A percentile compares a stretch with the other conserved stretches of the same genome.
phyloP scores from a whole-genome alignment of 805 yeast genomes.

The Myxozyma lipomycoides region DNA sequence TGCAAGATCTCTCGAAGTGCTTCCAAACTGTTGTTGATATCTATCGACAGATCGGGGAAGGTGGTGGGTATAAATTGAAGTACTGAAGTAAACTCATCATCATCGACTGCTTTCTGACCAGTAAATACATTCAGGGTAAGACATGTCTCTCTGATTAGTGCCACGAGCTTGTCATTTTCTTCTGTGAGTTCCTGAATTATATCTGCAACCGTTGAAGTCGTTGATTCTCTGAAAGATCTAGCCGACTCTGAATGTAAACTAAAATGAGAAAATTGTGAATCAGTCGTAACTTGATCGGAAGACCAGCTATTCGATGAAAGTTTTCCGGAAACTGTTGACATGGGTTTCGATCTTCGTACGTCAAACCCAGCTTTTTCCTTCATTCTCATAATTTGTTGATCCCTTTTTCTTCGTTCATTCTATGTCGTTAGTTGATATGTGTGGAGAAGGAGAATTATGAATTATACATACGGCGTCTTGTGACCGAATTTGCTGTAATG shows the following conservation, averaged over 20 bases:
- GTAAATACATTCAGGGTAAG: conserved; percentile 22
- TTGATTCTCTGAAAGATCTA: conserved; percentile 7
- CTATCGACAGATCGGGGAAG: conserved; percentile 24
- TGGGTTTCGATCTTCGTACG: conserved; percentile 15
- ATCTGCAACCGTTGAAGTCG: conserved; percentile 16
- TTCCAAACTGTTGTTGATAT: conserved; percentile 23
- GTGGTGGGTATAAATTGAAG: conserved; percentile 19
- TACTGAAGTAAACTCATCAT: conserved; percentile 13
- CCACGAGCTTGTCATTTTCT: conserved; percentile 20
- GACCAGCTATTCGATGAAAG: conserved; percentile 7
- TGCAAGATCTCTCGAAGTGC: conserved; percentile 21
- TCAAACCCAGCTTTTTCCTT: conserved; percentile 28
- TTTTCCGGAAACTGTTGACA: conserved; percentile 15
- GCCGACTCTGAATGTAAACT: conserved; percentile 15
- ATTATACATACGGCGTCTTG: conserved; percentile 17
- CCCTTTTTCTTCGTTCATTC: conserved; percentile 23
- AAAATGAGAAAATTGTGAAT: conserved; percentile 3
- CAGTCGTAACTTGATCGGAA: not conserved
- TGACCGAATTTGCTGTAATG: conserved; percentile 18
- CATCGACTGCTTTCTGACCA: conserved; percentile 17
- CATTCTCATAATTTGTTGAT: conserved; percentile 25
- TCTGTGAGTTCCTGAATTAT: conserved; percentile 19
- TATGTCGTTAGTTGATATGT: not conserved
- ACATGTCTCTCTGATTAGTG: conserved; percentile 23
- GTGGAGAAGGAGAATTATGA: not conserved